A percentile compares a stretch with the other conserved stretches of the same genome.
These are phyloP conservation scores for Boletus coccyginus DNA, from an alignment of 768 basidiomycete species.

Conservation along the genomic window DNA sequence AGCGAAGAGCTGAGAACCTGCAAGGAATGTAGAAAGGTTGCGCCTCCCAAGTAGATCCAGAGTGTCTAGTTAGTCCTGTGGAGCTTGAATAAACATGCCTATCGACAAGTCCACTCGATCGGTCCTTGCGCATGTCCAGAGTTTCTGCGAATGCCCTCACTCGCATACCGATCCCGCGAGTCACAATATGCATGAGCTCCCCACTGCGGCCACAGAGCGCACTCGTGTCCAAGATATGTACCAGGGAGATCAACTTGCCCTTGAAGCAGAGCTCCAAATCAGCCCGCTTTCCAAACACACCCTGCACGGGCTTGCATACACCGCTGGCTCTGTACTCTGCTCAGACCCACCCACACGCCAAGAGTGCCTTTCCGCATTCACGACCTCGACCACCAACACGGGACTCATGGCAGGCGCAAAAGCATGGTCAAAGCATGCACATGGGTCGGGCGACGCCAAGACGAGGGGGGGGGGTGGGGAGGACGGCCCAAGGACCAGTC, in stretches of 20 bases:
- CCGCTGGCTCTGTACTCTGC: slow-evolving; percentile 55
- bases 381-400: slow-evolving; percentile 42
- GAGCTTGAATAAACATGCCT: slow-evolving; percentile 14
- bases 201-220: slow-evolving; percentile 38
- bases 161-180: slow-evolving; percentile 32
- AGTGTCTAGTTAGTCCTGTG: not conserved
- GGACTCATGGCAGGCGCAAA: slow-evolving; percentile 58
- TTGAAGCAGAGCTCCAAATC: slow-evolving; percentile 17
- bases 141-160: not conserved
- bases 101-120: not conserved
- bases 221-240: slow-evolving; percentile 27
- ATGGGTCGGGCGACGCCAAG: slow-evolving; percentile 39
- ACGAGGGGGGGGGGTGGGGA: slow-evolving; percentile 54
- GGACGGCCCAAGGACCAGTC: slow-evolving; percentile 46
- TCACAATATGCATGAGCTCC: slow-evolving; percentile 43
- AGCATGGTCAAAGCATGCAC: slow-evolving; percentile 67
- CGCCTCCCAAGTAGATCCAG: slow-evolving; percentile 49
- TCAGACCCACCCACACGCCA: slow-evolving; percentile 48
- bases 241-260: not conserved
- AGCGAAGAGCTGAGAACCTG: slow-evolving; percentile 67
- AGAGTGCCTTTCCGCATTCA: slow-evolving; percentile 53
- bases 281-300: slow-evolving; percentile 44
- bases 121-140: not conserved
- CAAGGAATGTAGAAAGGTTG: slow-evolving; percentile 61
- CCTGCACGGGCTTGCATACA: slow-evolving; percentile 54